A percentile compares a stretch with the other conserved stretches of the same genome.
These are phyloP conservation scores for Neoboletus subvelutipes DNA, from an alignment of 768 basidiomycete species.

Conservation along the genomic window DNA sequence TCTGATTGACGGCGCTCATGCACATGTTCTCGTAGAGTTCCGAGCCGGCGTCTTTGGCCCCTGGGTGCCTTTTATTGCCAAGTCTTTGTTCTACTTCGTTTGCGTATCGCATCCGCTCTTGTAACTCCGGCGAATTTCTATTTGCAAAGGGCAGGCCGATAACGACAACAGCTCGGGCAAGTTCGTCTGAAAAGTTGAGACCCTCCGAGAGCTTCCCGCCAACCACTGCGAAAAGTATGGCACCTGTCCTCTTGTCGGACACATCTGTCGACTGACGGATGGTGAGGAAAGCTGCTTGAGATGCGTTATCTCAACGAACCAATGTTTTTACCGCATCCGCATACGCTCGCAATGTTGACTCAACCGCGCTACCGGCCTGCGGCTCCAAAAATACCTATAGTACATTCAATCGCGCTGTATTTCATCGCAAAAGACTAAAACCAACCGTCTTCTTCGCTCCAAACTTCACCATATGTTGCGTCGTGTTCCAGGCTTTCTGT, in stretches of 20 bases:
- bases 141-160: conserved; percentile 95
- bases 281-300: conserved; percentile 2
- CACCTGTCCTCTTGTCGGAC: conserved; percentile 49
- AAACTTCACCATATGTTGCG: conserved; percentile 62
- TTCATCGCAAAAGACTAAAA: neutral
- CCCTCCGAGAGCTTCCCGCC: conserved; percentile 98
- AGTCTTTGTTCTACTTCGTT: conserved; percentile 53
- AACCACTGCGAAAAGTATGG: conserved; percentile 89
- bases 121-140: conserved; percentile 84
- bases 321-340: conserved; percentile 43
- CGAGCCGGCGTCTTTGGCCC: conserved; percentile 64
- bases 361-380: conserved; percentile 67
- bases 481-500: conserved; percentile 63
- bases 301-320: conserved; percentile 13
- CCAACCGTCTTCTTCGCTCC: conserved; percentile 71
- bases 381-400: conserved; percentile 88
- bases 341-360: conserved; percentile 73
- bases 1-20: conserved; percentile 95
- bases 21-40: conserved; percentile 91
- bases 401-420: neutral
- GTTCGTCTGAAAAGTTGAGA: conserved; percentile 70
- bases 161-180: conserved; percentile 83
- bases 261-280: conserved; percentile 17
- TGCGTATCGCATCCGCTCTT: conserved; percentile 89
- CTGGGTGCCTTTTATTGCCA: conserved; percentile 33